Base-by-base conservation (phyloP, 352 stramenopile genomes). In the Saprolegnia diclina region DNA sequence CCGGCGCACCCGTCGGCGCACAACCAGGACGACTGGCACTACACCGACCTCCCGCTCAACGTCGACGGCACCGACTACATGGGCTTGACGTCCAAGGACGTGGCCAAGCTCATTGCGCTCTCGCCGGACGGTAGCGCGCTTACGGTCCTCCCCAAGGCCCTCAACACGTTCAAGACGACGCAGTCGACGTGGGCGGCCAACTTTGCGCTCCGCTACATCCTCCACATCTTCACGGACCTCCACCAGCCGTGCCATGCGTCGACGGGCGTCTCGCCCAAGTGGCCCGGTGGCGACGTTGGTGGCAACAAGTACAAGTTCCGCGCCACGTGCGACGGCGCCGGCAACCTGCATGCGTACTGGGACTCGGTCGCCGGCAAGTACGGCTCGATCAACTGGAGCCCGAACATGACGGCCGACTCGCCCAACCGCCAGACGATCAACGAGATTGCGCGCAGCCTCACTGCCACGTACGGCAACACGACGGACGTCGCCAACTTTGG, bases 261-360 rank as follows among this genome's bases (percentile, higher is more conserved):
- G 0, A 74, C 74, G 0, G 80, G 78, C 11, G 74, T 89, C 63
- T 83, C 72, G 26, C 70, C 71, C 1, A 73, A 75, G 35, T 77
- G 85, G 44, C 82, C 82, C 5, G 63, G 69, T 11, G 82, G 82
- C 32, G 82, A 90, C 59, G 70, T 69, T 5, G 82, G 82, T 14
- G 80, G 82, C 35, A 90, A 90, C 80, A 73, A 65, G 11, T 87
- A 87, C 66, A 74, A 71, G 26, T 89, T 91, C 48, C 57, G 44
- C 26, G 71, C 63, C 5, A 76, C 80, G 5, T 91, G 83, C 45
- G 74, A 54, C 4, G 29, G 29, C 5, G 45, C 42, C 4, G 77
- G 67, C 46, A 91, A 91, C 79, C 65, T 89, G 35, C 83, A 91
- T 71, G 79, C 80, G 4, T 70, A 89, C 18, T 91, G 79, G 77